Evolutionary conservation across 495 filamentous ascomycete species (phyloP), one percentile per base, ranked within the genome.

Genomic region (Antarctomyces pellizariae): DNA sequence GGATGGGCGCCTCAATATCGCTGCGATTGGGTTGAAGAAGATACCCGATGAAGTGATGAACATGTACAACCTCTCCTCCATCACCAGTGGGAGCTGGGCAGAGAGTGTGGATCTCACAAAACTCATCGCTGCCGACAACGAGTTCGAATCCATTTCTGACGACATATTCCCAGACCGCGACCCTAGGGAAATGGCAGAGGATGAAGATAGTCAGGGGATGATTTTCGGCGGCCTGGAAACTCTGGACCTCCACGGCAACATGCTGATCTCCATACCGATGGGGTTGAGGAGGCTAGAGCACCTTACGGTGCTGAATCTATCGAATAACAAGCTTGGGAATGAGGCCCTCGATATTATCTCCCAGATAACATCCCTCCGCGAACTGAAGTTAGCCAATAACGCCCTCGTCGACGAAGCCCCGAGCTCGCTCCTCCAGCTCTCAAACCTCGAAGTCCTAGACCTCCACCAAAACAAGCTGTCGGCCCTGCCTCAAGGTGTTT

Each of bases 61-160:
- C 11, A 95, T 99, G 86, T 97, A 93, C 42, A 71, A 72, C 32
- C 53, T 75, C 4, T 62, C 73, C 19, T 53, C 54, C 2, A 41
- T 56, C 14, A 32, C 52, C 18, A 62, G 54, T 16, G 54, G 63
- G 11, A 60, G 72, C 22, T 97, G 86, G 86, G 83, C 80, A 16
- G 84, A 95, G 48, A 72, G 73, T 29, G 82, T 99, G 8, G 89
- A 95, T 44, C 53, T 99, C n/a, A 70, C 71, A 5, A 69, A 74
- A 29, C 65, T 99, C 25, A 67, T 83, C 36, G 82, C 75, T 17
- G 83, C 86, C 7, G 83, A 93, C 43, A 95, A 99, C 43, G 80
- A 93, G 42, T 42, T 99, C 30, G 63, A 72, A 37, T 50, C 57
- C 18, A 57, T 99, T 15, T 52, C 61, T 10, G 75, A 84, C 22